phyloP scores from a whole-genome alignment of 2,329 filamentous ascomycete genomes.

The Fusarium tanahbumbuense region DNA sequence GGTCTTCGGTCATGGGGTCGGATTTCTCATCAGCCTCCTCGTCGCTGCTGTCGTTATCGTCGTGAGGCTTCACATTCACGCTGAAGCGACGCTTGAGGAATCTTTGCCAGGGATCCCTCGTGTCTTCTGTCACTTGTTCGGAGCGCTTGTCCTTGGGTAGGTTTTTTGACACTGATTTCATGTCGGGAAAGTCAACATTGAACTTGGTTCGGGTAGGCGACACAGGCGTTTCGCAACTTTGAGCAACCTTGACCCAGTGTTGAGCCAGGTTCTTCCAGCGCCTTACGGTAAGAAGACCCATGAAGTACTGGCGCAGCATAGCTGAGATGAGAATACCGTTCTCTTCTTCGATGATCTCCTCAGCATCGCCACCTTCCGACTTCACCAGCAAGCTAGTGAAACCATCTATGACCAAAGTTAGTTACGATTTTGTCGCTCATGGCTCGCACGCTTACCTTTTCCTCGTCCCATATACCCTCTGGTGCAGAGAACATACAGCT shows the following conservation, averaged over 20 bases:
- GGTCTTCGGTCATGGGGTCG: conserved; percentile 40
- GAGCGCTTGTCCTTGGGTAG: conserved; percentile 36
- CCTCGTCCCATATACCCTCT: conserved; percentile 90
- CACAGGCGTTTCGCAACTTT: conserved; percentile 66
- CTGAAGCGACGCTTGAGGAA: conserved; percentile 54
- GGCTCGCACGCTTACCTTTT: conserved; percentile 62
- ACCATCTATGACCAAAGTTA: conserved; percentile 67
- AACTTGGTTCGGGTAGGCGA: conserved; percentile 48
- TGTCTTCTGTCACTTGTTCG: conserved; percentile 35
- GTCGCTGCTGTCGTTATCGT: conserved; percentile 57
- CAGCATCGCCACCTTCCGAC: conserved; percentile 78
- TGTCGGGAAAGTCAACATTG: conserved; percentile 37
- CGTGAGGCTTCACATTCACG: conserved; percentile 49
- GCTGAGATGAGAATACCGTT: conserved; percentile 88
- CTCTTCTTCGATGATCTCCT: conserved; percentile 86
- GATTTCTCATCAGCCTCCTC: conserved; percentile 48
- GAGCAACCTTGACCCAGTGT: conserved; percentile 76
- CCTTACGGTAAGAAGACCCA: conserved; percentile 83
- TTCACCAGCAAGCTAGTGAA: conserved; percentile 80
- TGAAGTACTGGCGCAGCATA: conserved; percentile 90
- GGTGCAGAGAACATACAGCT: conserved; percentile 79
- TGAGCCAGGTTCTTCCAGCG: conserved; percentile 80
- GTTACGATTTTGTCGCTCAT: neutral
- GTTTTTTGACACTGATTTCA: conserved; percentile 39
- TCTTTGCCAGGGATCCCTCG: conserved; percentile 50